Base-by-base conservation (phyloP, 225 moss, liverwort and hornwort genomes). In the Thuidium tamariscinum region DNA sequence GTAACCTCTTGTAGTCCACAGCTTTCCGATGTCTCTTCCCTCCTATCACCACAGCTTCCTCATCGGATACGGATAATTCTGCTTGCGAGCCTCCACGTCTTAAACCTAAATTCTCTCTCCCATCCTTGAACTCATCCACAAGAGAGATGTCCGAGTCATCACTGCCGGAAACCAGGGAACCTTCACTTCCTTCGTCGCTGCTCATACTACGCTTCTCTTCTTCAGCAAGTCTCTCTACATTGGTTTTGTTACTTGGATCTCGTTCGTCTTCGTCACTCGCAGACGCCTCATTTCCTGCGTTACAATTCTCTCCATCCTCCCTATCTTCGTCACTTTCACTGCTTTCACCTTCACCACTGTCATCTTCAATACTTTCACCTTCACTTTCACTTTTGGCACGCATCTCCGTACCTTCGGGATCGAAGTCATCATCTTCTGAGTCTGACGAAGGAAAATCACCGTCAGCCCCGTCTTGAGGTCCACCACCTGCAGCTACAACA, bases 361-460 rank as follows among this genome's bases (percentile, higher is more conserved):
- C 88, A 70, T 44, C 90, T 79, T 90, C 86, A 71, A 91, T 90
- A 84, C 85, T 88, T 83, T 85, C 91, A 57, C 86, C 88, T 88
- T 86, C 91, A 82, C 87, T 89, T 84, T 85, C 93, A 85, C 91
- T 93, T 48, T 87, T 87, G 71, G 85, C 61, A 48, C 49, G 88
- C 90, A 87, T 85, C 79, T 94, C 95, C 75, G 80, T 55, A 86
- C 89, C 91, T 86, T 93, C 95, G 79, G 98, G 98, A 83, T 96
- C 89, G 78, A 93, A 99, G 63, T 99, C 98, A 78, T 96, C 97
- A 82, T 97, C 98, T 74, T 99, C 96, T 17, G 96, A 96, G 85
- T 99, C 98, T 74, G 97, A 94, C 39, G 98, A 97, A 62, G 98
- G 98, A 82, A 93, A 91, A 89, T 99, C 97, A 63, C 93, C 96